phyloP scores from a whole-genome alignment of 2,329 filamentous ascomycete species.

The Zalaria obscura region DNA sequence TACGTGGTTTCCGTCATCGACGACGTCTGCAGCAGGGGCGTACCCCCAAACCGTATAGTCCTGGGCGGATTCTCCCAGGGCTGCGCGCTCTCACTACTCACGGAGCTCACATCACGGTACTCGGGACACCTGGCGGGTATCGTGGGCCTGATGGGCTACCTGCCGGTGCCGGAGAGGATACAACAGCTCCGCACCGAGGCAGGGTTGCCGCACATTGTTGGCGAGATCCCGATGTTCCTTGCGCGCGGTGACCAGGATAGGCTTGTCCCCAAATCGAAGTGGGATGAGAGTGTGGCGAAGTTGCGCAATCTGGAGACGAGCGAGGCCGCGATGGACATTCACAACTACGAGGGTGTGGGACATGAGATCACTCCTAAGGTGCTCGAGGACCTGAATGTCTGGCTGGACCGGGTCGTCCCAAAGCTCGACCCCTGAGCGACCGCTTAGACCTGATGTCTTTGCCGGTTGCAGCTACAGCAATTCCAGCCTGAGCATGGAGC shows the following conservation, averaged over 20 bases:
- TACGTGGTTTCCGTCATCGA: slow-evolving; percentile 30
- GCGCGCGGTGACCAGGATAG: slow-evolving; percentile 32
- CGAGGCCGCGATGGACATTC: slow-evolving; percentile 22
- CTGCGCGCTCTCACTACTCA: slow-evolving; percentile 29
- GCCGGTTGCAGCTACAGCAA: too few species aligned
- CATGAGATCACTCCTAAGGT: slow-evolving; percentile 29
- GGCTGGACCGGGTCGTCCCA: slow-evolving; percentile 26
- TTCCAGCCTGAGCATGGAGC: too few species aligned
- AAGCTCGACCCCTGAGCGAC: slow-evolving; percentile 12
- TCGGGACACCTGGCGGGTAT: slow-evolving; percentile 26
- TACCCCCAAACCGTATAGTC: slow-evolving; percentile 27
- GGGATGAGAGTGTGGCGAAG: slow-evolving; percentile 27
- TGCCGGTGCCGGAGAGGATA: slow-evolving; percentile 28
- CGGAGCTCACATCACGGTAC: slow-evolving; percentile 24
- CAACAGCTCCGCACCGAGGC: slow-evolving; percentile 22
- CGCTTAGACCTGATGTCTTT: too few species aligned
- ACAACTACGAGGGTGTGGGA: slow-evolving; percentile 35
- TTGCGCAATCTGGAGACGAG: slow-evolving; percentile 25
- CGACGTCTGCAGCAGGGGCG: slow-evolving; percentile 24
- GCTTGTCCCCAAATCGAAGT: slow-evolving; percentile 30
- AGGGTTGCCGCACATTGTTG: slow-evolving; percentile 19
- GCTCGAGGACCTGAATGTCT: slow-evolving; percentile 31
- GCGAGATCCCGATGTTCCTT: slow-evolving; percentile 29
- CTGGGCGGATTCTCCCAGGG: slow-evolving; percentile 36
- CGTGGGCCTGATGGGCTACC: slow-evolving; percentile 32